Evolutionary conservation across 345 rosid species (phyloP).

Genomic region (Salix dunnii): DNA sequence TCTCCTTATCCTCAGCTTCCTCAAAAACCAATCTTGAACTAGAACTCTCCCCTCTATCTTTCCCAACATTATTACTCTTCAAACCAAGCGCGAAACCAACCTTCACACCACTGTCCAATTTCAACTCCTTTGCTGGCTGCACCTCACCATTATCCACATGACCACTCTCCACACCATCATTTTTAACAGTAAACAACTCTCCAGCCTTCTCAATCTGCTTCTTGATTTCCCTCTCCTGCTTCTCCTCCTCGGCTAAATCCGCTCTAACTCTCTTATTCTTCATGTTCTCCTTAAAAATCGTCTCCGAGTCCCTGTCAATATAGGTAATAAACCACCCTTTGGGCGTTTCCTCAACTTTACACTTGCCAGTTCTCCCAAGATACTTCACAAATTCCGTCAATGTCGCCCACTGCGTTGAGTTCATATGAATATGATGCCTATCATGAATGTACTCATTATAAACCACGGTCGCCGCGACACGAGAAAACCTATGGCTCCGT

Average conservation of each 20-base stretch:
- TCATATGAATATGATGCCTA: slow-evolving; percentile 90
- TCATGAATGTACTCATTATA: slow-evolving; percentile 90
- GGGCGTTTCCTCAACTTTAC: slow-evolving; percentile 91
- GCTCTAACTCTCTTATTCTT: slow-evolving; percentile 77
- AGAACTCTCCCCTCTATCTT: slow-evolving; percentile 50
- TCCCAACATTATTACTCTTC: slow-evolving; percentile 20
- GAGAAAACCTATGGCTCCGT: slow-evolving; percentile 91
- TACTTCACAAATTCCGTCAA: slow-evolving; percentile 86
- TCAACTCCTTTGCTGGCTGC: slow-evolving; percentile 33
- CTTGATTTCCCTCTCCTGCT: slow-evolving; percentile 71
- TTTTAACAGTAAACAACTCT: slow-evolving; percentile 17
- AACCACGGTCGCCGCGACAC: slow-evolving; percentile 90
- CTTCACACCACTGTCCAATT: slow-evolving; percentile 57
- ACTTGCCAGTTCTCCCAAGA: slow-evolving; percentile 75
- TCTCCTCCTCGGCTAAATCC: slow-evolving; percentile 89
- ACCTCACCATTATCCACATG: slow-evolving; percentile 12
- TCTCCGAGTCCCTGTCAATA: slow-evolving; percentile 78
- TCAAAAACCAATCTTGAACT: slow-evolving; percentile 47
- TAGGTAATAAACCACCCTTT: slow-evolving; percentile 98
- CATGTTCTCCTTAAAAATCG: slow-evolving; percentile 73
- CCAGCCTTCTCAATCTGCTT: slow-evolving; percentile 83
- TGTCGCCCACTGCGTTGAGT: slow-evolving; percentile 86
- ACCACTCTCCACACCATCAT: slow-evolving; percentile 5
- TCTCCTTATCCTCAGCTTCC: slow-evolving; percentile 44
- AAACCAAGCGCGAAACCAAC: slow-evolving; percentile 72